These are phyloP conservation scores for Trichoderma breve DNA, from an alignment of 2,329 filamentous ascomycete genomes.

Conservation along the genomic window DNA sequence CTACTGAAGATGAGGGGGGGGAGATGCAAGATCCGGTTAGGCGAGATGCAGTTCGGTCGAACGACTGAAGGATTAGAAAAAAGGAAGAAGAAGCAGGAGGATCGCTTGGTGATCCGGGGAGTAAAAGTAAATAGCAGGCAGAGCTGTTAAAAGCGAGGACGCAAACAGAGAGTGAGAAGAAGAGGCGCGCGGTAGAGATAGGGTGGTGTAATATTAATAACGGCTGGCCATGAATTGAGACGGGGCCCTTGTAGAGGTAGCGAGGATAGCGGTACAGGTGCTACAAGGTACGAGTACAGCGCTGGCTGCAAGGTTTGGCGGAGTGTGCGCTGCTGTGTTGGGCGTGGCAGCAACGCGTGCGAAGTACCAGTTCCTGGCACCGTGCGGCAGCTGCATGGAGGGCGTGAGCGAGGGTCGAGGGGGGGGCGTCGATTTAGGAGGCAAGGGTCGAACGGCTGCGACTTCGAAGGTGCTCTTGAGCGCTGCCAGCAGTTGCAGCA, in stretches of 20 bases:
- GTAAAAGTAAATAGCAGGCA: not conserved
- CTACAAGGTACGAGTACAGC: not conserved
- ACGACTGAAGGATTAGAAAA: not conserved
- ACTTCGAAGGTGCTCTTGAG: not conserved
- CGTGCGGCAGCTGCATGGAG: not conserved
- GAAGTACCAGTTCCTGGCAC: not conserved
- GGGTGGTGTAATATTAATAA: conserved; percentile 21
- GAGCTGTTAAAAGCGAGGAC: not conserved
- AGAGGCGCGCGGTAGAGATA: not conserved
- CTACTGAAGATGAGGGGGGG: not conserved
- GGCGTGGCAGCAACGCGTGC: not conserved
- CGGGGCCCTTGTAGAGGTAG: not conserved
- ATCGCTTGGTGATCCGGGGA: not conserved
- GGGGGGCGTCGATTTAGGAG: not conserved
- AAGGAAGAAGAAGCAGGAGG: not conserved
- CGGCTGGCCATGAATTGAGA: not conserved
- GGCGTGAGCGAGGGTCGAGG: not conserved
- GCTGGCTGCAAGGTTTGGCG: not conserved
- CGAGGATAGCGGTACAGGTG: conserved; percentile 2
- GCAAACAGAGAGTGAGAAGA: conserved; percentile 4
- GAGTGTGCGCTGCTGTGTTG: not conserved
- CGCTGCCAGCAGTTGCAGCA: not conserved
- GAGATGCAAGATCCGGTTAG: not conserved
- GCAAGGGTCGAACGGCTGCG: not conserved
- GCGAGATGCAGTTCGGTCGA: conserved; percentile 8